Base-by-base conservation (phyloP, 352 stramenopile species). In the Phytophthora lateralis region DNA sequence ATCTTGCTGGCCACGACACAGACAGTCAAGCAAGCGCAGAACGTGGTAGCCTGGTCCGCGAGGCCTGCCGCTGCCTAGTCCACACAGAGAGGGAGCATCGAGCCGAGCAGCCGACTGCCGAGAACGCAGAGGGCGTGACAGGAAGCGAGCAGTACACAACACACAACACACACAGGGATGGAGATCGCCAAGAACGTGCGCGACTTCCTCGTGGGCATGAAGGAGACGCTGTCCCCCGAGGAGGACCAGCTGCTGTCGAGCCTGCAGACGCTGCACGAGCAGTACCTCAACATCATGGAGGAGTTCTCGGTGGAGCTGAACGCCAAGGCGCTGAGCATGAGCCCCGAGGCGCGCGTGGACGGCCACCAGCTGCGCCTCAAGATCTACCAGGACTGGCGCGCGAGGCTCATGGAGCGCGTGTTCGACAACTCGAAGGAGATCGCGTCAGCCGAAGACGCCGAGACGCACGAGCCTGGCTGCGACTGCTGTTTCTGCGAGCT, bases 361-460 rank as follows among this genome's bases (percentile, higher is more conserved):
- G 84, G 78, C 17, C 82, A 93, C 67, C 71, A 93, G 50, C 63
- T 93, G 35, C 82, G 84, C 18, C 54, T 90, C 49, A 78, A 82
- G 58, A 91, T 93, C 55, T 93, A 93, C 66, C 83, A 92, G 63
- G 82, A 93, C 60, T 93, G 85, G 85, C 82, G 82, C 49, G 78
- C 82, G 14, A 77, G 77, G 45, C 73, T 91, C 37, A 90, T 87
- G 76, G 80, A 90, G 60, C 69, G 77, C 45, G 80, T 88, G 48
- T 88, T 89, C 42, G 66, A 83, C 47, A 82, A 76, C 39, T 75
- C 73, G 29, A 69, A 73, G 27, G 63, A 80, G 37, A 77, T 77
- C 50, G 64, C 68, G 46, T 69, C 65, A 55, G 63, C 74, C 10
- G 46, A 73, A 60, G 60, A 77, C 55, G 75, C 76, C 10, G 46